Conservation (phyloP, 768 basidiomycete species). For the Rhodotorula graminis region DNA sequence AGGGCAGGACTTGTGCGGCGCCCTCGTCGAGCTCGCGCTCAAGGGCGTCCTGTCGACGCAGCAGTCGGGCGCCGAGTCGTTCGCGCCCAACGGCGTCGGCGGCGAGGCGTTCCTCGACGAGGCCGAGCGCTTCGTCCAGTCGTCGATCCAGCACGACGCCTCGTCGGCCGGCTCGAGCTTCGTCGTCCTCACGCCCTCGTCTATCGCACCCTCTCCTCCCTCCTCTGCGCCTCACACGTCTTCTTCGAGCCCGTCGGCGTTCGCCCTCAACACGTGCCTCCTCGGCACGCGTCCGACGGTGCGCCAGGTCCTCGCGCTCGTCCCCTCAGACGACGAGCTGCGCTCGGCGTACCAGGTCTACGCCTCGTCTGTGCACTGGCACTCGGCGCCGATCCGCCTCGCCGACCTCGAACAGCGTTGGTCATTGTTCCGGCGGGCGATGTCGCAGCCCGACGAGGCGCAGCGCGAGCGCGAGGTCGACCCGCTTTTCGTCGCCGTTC, state of each 20-base stretch:
- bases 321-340: slow-evolving; percentile 5
- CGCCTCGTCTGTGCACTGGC: neutral
- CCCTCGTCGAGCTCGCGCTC: slow-evolving; percentile 20
- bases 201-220: neutral
- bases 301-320: slow-evolving; percentile 5
- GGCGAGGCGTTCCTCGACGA: slow-evolving; percentile 22
- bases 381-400: slow-evolving; percentile 1
- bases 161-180: neutral
- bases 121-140: slow-evolving; percentile 5
- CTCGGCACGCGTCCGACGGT: neutral
- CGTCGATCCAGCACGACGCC: neutral
- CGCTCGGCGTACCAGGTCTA: slow-evolving; percentile 1
- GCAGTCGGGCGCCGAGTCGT: slow-evolving; percentile 3
- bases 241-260: neutral
- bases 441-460: neutral
- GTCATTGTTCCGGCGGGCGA: neutral
- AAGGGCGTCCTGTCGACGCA: slow-evolving; percentile 9
- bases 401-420: neutral
- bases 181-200: slow-evolving; percentile 10
- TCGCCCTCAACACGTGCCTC: neutral
- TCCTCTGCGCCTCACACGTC: neutral
- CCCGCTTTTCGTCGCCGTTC: slow-evolving; percentile 10
- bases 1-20: slow-evolving; percentile 17
- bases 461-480: neutral
- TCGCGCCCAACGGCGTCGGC: neutral